Evolutionary conservation across 768 basidiomycete species (phyloP).

Genomic region (Cystobasidium ongulense): DNA sequence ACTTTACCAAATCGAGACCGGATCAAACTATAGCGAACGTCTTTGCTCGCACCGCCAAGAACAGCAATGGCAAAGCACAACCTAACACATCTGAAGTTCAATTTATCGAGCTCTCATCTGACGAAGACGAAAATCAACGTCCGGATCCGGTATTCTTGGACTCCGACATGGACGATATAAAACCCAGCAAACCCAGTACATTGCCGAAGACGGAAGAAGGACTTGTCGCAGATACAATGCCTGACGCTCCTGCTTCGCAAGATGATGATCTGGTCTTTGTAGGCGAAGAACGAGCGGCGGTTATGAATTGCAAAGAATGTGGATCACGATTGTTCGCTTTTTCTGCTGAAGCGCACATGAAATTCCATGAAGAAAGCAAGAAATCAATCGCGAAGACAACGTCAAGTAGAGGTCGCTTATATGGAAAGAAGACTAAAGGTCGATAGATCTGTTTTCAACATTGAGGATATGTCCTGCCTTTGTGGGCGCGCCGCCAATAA

Average conservation of each 20-base stretch:
- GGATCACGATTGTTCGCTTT: constrained; percentile 25
- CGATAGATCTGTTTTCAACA: neutral
- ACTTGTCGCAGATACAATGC: neutral
- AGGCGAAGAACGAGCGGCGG: neutral
- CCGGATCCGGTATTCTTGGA: neutral
- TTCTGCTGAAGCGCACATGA: constrained; percentile 10
- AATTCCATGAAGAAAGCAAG: constrained; percentile 16
- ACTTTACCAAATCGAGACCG: constrained; percentile 9
- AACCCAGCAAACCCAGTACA: neutral
- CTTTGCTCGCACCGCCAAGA: neutral
- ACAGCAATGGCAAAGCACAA: neutral
- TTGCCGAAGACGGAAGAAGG: neutral
- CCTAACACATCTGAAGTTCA: neutral
- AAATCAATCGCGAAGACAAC: neutral
- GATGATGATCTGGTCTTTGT: constrained; percentile 26
- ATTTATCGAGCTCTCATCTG: neutral
- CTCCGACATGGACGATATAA: neutral
- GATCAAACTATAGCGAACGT: neutral
- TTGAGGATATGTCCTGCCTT: no score
- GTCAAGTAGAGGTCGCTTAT: neutral
- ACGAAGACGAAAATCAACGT: neutral
- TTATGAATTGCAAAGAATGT: constrained; percentile 15
- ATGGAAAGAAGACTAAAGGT: neutral
- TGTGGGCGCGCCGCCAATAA: no score
- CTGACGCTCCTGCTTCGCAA: neutral